Conservation (phyloP, 202 grass and related monocot genomes). For the Panicum hallii region DNA sequence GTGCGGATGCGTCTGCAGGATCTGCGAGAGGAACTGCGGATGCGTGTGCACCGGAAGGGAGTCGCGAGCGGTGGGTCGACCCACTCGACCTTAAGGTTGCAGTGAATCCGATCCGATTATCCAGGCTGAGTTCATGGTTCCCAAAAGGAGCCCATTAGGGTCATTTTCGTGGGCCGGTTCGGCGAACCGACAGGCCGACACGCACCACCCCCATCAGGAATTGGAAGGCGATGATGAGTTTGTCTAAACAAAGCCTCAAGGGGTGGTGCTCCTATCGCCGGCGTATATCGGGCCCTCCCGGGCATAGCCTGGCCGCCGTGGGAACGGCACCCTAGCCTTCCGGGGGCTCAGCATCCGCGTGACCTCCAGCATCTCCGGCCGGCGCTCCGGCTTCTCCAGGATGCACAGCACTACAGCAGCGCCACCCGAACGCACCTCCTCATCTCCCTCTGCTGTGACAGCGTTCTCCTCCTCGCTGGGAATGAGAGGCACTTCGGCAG, state of each 20-base stretch:
- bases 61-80: no score
- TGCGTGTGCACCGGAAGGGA: no score
- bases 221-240: no score
- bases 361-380: neutral
- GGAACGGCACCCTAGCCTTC: neutral
- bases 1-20: no score
- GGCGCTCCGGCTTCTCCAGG: neutral
- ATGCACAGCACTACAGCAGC: conserved; percentile 12
- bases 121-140: no score
- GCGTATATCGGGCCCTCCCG: neutral
- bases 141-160: no score
- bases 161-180: no score
- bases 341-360: neutral
- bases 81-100: no score
- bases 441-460: conserved; percentile 24
- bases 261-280: neutral
- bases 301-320: neutral
- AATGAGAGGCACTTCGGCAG: conserved; percentile 22
- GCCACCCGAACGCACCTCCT: neutral
- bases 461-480: neutral
- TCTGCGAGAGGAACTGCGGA: no score
- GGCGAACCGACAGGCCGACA: no score
- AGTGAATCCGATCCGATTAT: no score
- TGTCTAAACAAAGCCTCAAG: neutral
- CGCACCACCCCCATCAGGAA: no score